Conservation (phyloP, 345 rosid genomes). For the Leavenworthia alabamica region DNA sequence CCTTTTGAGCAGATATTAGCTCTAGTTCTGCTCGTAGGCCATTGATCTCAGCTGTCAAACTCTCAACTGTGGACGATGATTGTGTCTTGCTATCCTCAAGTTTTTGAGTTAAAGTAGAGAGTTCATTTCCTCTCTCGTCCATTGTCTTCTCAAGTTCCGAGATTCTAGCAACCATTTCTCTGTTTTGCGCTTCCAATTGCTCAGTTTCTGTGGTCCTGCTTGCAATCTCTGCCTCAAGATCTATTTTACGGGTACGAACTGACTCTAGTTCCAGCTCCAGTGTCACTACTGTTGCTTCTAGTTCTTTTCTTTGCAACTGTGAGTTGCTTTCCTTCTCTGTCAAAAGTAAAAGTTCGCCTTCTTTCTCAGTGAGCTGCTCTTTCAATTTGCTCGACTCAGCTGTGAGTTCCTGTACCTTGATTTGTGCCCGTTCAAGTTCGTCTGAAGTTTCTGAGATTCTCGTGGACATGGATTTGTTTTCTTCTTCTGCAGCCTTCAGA, state of each 20-base stretch:
- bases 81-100: slow-evolving; percentile 50
- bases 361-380: slow-evolving; percentile 45
- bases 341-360: slow-evolving; percentile 38
- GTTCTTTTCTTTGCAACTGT: slow-evolving; percentile 29
- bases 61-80: slow-evolving; percentile 47
- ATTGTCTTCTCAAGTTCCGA: slow-evolving; percentile 45
- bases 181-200: slow-evolving; percentile 42
- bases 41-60: slow-evolving; percentile 44
- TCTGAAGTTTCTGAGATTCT: slow-evolving; percentile 47
- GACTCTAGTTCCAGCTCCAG: slow-evolving; percentile 51
- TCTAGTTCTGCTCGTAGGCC: slow-evolving; percentile 38
- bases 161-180: slow-evolving; percentile 38
- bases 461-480: slow-evolving; percentile 43
- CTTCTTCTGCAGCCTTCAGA: slow-evolving; percentile 45
- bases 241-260: slow-evolving; percentile 31
- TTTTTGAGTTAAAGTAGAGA: slow-evolving; percentile 42
- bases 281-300: slow-evolving; percentile 30
- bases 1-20: slow-evolving; percentile 38
- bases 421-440: slow-evolving; percentile 45
- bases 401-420: slow-evolving; percentile 33
- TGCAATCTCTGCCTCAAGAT: slow-evolving; percentile 43
- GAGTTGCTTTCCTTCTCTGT: slow-evolving; percentile 47
- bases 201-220: slow-evolving; percentile 40
- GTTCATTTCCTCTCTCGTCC: slow-evolving; percentile 42
- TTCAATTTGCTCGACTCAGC: slow-evolving; percentile 42